phyloP scores from a whole-genome alignment of 73 alveolate genomes.

The Paramecium biaurelia region DNA sequence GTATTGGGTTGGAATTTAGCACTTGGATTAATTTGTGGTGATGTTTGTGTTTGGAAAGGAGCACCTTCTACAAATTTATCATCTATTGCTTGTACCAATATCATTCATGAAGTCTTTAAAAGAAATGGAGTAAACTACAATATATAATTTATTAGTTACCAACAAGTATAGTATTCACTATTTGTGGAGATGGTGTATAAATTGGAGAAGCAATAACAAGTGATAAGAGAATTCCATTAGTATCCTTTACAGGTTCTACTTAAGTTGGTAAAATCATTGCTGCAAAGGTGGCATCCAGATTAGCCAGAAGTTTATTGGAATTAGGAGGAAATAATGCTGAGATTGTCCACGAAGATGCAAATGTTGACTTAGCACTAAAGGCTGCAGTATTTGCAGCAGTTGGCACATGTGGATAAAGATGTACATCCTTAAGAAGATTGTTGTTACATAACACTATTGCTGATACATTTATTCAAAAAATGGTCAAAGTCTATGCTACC shows the following conservation, averaged over 20 bases:
- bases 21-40: slow-evolving; percentile 86
- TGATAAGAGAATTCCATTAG: slow-evolving; percentile 80
- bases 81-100: slow-evolving; percentile 79
- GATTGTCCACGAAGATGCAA: slow-evolving; percentile 85
- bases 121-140: slow-evolving; percentile 70
- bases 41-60: slow-evolving; percentile 86
- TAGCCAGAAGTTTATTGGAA: slow-evolving; percentile 85
- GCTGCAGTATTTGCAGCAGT: slow-evolving; percentile 87
- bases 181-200: slow-evolving; percentile 79
- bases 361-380: slow-evolving; percentile 82
- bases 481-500: slow-evolving; percentile 68
- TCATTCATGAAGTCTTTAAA: slow-evolving; percentile 78
- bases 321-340: slow-evolving; percentile 93
- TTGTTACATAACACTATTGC: background rate
- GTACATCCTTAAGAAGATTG: slow-evolving; percentile 89
- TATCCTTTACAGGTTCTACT: slow-evolving; percentile 90
- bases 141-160: slow-evolving; percentile 59
- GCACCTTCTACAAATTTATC: slow-evolving; percentile 80
- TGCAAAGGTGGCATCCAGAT: slow-evolving; percentile 77
- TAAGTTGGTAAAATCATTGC: slow-evolving; percentile 76
- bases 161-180: slow-evolving; percentile 57
- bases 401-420: slow-evolving; percentile 93
- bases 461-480: slow-evolving; percentile 63
- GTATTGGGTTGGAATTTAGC: slow-evolving; percentile 88
- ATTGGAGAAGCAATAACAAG: slow-evolving; percentile 81